These are phyloP conservation scores for Lanzia echinophila DNA, from an alignment of 2,329 filamentous ascomycete genomes.

Conservation along the genomic window DNA sequence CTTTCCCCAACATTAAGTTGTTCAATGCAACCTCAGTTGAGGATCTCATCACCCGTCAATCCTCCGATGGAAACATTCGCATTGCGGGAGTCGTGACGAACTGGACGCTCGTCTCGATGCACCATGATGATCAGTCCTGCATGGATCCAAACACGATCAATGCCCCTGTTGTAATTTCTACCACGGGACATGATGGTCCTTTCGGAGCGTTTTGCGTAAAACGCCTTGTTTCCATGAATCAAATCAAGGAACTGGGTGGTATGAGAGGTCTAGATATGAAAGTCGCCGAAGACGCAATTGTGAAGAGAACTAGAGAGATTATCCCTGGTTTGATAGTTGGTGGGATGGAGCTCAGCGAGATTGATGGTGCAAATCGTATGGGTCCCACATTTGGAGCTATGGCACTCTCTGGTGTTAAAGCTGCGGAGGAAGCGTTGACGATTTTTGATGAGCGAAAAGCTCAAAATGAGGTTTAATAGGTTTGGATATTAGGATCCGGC, in stretches of 20 bases:
- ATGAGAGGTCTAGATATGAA: conserved; percentile 96
- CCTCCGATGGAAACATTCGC: conserved; percentile 48
- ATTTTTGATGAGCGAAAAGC: conserved; percentile 72
- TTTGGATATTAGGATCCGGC: not conserved
- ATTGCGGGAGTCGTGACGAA: conserved; percentile 90
- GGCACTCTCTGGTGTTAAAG: conserved; percentile 82
- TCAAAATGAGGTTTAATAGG: conserved; percentile 48
- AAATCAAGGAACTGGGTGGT: conserved; percentile 74
- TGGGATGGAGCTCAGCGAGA: conserved; percentile 87
- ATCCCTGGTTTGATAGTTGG: conserved; percentile 86
- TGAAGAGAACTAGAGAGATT: conserved; percentile 84
- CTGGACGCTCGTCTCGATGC: conserved; percentile 86
- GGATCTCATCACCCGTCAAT: conserved; percentile 78
- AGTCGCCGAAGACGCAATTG: conserved; percentile 83
- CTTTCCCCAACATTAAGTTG: conserved; percentile 87
- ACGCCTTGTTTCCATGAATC: conserved; percentile 82
- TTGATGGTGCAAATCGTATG: conserved; percentile 90
- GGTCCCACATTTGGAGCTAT: conserved; percentile 81
- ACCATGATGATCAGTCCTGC: conserved; percentile 85
- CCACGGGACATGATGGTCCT: conserved; percentile 84
- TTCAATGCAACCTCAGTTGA: conserved; percentile 94
- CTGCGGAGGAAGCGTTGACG: conserved; percentile 76
- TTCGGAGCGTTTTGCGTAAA: conserved; percentile 91
- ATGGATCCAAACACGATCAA: conserved; percentile 99
- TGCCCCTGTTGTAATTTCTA: conserved; percentile 79